Conservation (phyloP, 768 basidiomycete species). For the Leccinum pellstonianum region DNA sequence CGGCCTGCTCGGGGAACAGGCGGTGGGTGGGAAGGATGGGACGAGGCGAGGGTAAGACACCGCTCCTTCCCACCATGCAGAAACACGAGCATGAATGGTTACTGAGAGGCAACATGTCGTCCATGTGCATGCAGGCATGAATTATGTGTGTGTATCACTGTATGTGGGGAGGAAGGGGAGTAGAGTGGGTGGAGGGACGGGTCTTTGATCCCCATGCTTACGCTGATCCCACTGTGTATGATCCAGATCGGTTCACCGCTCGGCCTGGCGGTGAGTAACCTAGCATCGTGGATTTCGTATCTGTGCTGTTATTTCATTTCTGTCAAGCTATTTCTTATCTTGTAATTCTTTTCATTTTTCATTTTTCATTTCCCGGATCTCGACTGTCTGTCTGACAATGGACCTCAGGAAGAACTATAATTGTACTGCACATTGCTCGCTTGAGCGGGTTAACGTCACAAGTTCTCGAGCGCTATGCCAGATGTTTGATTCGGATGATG, state of each 20-base stretch:
- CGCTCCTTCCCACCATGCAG: constrained; percentile 24
- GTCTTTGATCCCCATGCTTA: not conserved
- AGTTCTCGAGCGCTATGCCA: not conserved
- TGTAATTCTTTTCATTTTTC: constrained; percentile 9
- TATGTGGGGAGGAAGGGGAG: not conserved
- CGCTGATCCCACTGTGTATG: constrained; percentile 11
- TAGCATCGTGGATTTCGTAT: constrained; percentile 6
- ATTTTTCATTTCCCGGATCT: constrained; percentile 10
- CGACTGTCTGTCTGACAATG: not conserved
- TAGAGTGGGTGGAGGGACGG: not conserved
- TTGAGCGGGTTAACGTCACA: not conserved
- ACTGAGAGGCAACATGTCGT: constrained; percentile 14
- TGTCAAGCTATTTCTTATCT: constrained; percentile 1
- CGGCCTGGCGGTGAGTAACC: constrained; percentile 1
- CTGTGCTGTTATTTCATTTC: constrained; percentile 11
- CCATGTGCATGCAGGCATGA: constrained; percentile 11
- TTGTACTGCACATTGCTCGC: not conserved
- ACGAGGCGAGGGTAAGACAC: constrained; percentile 16
- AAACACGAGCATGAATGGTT: constrained; percentile 9
- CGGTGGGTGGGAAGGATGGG: constrained; percentile 14
- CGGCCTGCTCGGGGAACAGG: constrained; percentile 3
- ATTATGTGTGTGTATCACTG: not conserved
- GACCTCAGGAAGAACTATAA: not conserved
- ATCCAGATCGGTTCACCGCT: constrained; percentile 14
- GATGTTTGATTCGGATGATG: not conserved